phyloP scores from a whole-genome alignment of 768 basidiomycete genomes.

The Lactarius psammicola region DNA sequence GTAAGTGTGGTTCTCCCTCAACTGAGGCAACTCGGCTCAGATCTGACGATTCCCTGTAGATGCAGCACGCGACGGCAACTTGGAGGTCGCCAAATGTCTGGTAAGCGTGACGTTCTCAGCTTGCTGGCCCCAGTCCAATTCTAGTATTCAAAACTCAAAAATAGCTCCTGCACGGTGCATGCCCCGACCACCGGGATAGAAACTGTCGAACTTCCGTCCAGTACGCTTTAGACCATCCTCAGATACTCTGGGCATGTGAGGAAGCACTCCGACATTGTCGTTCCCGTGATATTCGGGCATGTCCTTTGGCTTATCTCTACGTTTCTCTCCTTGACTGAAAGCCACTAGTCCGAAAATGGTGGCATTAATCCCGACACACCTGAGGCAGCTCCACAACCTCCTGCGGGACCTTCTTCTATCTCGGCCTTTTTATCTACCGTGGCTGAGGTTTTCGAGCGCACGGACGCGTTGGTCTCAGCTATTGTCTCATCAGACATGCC shows the following conservation, averaged over 20 bases:
- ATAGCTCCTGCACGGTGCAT: conserved; percentile 66
- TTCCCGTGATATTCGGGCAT: conserved; percentile 58
- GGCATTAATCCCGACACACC: conserved; percentile 60
- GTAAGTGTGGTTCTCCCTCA: conserved; percentile 45
- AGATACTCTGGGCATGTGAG: conserved; percentile 70
- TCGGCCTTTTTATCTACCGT: conserved; percentile 38
- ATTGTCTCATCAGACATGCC: conserved; percentile 50
- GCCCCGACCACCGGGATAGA: conserved; percentile 69
- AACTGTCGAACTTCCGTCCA: conserved; percentile 73
- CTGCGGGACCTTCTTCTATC: conserved; percentile 24
- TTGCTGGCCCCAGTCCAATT: conserved; percentile 7
- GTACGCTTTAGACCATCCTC: conserved; percentile 60
- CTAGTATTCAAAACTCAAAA: neutral
- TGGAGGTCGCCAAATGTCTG: conserved; percentile 64
- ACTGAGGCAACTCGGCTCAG: conserved; percentile 4
- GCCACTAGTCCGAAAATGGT: conserved; percentile 28
- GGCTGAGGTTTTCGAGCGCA: conserved; percentile 44
- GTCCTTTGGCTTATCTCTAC: conserved; percentile 16
- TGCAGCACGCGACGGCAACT: conserved; percentile 69
- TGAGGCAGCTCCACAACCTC: conserved; percentile 43
- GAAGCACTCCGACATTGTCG: conserved; percentile 58
- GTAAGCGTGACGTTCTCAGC: conserved; percentile 41
- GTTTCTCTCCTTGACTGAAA: neutral
- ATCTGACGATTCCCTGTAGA: conserved; percentile 43
- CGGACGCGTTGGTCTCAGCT: conserved; percentile 54